phyloP scores from a whole-genome alignment of 805 yeast genomes.

The Wickerhamiella sergipiensis region DNA sequence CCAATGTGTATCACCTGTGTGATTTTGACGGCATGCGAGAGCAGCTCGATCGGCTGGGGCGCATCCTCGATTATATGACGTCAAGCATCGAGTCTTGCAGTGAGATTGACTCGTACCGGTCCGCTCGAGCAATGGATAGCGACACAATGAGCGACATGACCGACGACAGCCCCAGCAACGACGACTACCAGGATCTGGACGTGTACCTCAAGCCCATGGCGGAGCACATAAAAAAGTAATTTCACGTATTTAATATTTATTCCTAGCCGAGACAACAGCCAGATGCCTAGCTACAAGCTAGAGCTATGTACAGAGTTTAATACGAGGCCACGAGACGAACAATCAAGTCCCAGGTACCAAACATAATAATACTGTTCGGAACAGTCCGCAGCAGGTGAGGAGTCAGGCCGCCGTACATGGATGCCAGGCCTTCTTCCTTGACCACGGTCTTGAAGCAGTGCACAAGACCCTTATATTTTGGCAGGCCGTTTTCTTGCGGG shows the following conservation, averaged over 20 bases:
- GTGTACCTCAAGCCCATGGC: not conserved
- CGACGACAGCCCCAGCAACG: not conserved
- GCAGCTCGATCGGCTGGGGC: not conserved
- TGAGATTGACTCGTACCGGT: not conserved
- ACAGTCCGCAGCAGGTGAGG: slow-evolving; percentile 95
- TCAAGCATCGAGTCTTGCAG: not conserved
- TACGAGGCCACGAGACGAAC: slow-evolving; percentile 32
- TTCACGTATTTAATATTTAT: not conserved
- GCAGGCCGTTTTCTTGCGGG: slow-evolving; percentile 64
- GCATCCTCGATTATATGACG: not conserved
- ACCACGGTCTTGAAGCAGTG: slow-evolving; percentile 78
- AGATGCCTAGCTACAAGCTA: too few species aligned
- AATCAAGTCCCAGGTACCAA: slow-evolving; percentile 94
- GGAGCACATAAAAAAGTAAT: not conserved
- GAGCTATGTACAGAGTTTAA: too few species aligned
- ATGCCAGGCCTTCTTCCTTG: slow-evolving; percentile 81
- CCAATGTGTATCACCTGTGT: not conserved
- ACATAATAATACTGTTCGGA: slow-evolving; percentile 96
- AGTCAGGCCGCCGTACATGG: slow-evolving; percentile 95
- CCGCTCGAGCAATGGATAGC: not conserved
- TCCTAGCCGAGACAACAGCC: not conserved
- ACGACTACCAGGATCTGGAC: not conserved
- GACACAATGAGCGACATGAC: not conserved
- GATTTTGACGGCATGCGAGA: not conserved
- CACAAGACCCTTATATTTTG: slow-evolving; percentile 77